Base-by-base conservation (phyloP, 352 stramenopile species). In the Hyaloperonospora arabidopsidis region DNA sequence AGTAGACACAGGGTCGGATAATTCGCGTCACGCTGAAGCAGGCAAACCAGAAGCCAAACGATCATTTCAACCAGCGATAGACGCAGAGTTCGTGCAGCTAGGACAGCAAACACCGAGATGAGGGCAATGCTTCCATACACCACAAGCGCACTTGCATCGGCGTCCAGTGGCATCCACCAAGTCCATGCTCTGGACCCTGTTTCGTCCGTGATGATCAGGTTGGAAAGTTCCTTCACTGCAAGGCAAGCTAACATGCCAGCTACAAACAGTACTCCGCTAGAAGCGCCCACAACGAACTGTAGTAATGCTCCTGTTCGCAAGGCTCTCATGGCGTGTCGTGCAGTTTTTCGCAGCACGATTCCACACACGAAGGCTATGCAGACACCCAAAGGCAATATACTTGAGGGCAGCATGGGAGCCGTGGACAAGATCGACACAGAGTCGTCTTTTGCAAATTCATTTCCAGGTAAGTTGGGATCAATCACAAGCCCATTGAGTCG, bases 341-440 rank as follows among this genome's bases (percentile, higher is more conserved):
- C 21, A 47, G 49, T 43, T 60, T 74, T 80, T 45, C 52, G 66
- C 11, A 68, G 10, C 4, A 79, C 67, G n/a, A 72, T 5, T 4
- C 52, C 52, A 13, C 44, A 78, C 49, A 89, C 77, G 10, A 75
- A 53, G 11, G 41, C 36, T 8, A 80, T 54, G 18, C 55, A 79
- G 7, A 59, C 46, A 28, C 52, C 48, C 0, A 63, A 25, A 2
- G 70, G 69, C 7, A 83, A 22, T 2, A 59, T 19, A 18, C 49
- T 48, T 29, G 38, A 40, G 4, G 59, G 28, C 22, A 92, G 15
- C 14, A 89, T 46, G 8, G 79, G 62, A 13, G 66, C 73, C 7
- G 83, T 95, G 14, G 74, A 91, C 25, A 87, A 70, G 39, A 93
- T 87, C 7, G 84, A 91, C 11, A 90, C 64, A 2, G 80, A 91